Conservation (phyloP, 2,329 filamentous ascomycete species). For the Diplodia scrobiculata region DNA sequence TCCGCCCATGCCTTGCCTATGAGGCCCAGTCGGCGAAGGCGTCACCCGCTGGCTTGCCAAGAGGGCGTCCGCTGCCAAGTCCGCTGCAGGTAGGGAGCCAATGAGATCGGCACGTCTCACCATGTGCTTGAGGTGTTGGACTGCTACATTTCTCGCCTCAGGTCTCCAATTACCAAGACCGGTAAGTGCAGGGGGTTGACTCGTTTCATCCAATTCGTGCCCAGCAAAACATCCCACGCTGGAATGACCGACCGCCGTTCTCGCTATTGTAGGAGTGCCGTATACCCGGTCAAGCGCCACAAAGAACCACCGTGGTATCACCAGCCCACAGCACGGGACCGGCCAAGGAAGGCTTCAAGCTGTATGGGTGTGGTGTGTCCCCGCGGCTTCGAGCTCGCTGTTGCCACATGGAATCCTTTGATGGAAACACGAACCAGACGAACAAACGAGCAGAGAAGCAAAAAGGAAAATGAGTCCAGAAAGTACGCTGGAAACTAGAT, state of each 20-base stretch:
- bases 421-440: neutral
- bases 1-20: neutral
- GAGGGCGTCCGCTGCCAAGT: conserved; percentile 20
- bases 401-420: neutral
- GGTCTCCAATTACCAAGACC: neutral
- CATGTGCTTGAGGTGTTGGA: conserved; percentile 15
- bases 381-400: neutral
- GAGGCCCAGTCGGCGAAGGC: conserved; percentile 12
- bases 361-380: neutral
- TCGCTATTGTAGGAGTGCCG: conserved; percentile 1
- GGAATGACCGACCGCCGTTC: neutral
- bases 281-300: neutral
- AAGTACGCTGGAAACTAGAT: neutral
- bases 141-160: conserved; percentile 19
- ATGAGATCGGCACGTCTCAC: conserved; percentile 12
- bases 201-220: neutral
- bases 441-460: neutral
- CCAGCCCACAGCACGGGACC: neutral
- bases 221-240: neutral
- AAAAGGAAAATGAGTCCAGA: neutral
- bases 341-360: neutral
- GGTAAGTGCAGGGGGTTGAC: neutral
- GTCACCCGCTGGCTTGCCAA: conserved; percentile 14
- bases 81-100: conserved; percentile 13
- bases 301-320: neutral